A percentile compares a stretch with the other conserved stretches of the same genome.
Evolutionary conservation across 768 basidiomycete genomes (phyloP).

Genomic region (Kwoniella newhampshirensis): DNA sequence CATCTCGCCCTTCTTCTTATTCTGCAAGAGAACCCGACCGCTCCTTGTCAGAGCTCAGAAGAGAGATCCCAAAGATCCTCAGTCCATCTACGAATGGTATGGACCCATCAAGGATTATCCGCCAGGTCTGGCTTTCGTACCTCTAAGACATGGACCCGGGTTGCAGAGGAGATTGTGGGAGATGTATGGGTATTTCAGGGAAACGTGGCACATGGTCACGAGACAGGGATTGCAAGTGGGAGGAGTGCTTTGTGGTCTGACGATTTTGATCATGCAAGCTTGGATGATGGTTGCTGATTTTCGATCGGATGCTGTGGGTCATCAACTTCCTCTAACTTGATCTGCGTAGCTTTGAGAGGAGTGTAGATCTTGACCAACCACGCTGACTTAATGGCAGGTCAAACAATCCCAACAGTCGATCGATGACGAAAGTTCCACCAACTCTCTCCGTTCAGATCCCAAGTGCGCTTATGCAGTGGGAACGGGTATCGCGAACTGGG

Average conservation of each 20-base stretch:
- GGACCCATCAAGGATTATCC: constrained; percentile 15
- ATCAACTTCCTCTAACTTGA: not conserved
- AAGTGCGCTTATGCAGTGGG: constrained; percentile 37
- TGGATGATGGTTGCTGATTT: constrained; percentile 28
- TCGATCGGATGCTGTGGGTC: constrained; percentile 19
- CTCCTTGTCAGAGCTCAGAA: not conserved
- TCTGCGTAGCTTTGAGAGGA: no score
- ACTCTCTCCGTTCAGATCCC: constrained; percentile 6
- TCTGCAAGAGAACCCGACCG: constrained; percentile 10
- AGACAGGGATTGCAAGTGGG: constrained; percentile 38
- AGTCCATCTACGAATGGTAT: constrained; percentile 17
- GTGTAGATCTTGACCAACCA: no score
- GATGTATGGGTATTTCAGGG: constrained; percentile 26
- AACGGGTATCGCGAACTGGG: constrained; percentile 39
- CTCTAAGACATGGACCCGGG: constrained; percentile 13
- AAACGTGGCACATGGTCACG: constrained; percentile 12
- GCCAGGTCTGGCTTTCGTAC: not conserved
- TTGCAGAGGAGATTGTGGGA: constrained; percentile 29
- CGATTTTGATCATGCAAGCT: constrained; percentile 29
- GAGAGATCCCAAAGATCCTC: constrained; percentile 1
- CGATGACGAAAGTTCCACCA: not conserved
- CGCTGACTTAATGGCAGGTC: no score
- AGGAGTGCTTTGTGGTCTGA: constrained; percentile 26
- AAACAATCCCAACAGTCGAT: no score
- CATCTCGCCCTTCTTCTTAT: constrained; percentile 8